A percentile compares a stretch with the other conserved stretches of the same genome.
Conservation (phyloP, 169 alveolate genomes). For the Cyclospora cayetanensis region DNA sequence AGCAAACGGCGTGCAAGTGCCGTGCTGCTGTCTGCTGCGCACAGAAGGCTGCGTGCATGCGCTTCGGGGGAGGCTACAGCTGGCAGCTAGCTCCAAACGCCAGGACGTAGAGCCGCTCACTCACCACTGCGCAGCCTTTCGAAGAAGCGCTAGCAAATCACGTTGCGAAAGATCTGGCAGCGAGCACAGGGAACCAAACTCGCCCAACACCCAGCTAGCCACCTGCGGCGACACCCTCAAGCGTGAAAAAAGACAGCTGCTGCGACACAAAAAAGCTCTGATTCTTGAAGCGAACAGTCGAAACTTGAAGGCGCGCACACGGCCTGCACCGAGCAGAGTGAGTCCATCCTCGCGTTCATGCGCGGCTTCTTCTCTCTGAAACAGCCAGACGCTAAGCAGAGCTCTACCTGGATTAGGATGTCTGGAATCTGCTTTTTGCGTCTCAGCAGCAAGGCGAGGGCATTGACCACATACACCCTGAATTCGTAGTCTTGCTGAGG, state of each 20-base stretch:
- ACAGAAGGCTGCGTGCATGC: no score
- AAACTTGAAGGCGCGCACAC: no score
- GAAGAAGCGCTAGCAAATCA: not conserved
- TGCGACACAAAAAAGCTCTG: no score
- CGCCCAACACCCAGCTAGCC: slow-evolving; percentile 31
- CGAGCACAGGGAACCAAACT: not conserved
- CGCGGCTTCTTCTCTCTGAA: no score
- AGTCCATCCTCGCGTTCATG: no score
- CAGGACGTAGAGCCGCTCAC: not conserved
- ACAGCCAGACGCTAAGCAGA: no score
- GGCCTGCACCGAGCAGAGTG: no score
- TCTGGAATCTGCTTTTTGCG: not conserved
- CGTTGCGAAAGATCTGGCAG: not conserved
- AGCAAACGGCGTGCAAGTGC: no score
- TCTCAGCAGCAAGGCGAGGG: not conserved
- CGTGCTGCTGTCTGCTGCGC: no score
- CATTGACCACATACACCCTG: not conserved
- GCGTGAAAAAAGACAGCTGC: no score
- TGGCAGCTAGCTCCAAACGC: not conserved
- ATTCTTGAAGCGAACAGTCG: no score
- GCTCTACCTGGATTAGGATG: not conserved
- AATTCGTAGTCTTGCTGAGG: not conserved
- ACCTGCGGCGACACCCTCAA: no score
- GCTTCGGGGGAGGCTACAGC: not conserved
- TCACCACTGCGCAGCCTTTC: not conserved